Conservation (phyloP, 257 asterid species). For the Cruciata laevipes region DNA sequence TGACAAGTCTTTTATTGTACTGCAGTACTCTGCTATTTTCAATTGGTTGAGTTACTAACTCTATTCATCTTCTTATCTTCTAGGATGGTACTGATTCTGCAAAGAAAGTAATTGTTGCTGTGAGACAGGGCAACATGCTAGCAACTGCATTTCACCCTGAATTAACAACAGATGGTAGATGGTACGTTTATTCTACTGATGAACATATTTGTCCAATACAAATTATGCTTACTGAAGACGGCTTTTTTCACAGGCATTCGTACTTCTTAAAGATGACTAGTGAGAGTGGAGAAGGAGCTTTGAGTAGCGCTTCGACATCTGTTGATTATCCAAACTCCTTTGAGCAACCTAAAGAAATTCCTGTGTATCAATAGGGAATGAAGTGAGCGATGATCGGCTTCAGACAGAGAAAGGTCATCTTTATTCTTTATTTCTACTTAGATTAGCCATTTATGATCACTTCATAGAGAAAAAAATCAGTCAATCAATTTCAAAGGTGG, state of each 20-base stretch:
- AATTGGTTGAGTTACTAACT: background rate
- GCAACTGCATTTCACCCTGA: constrained; percentile 99
- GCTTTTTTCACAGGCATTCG: constrained; percentile 54
- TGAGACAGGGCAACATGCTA: constrained; percentile 88
- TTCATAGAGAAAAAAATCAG: background rate
- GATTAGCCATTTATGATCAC: background rate
- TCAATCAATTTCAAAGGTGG: background rate
- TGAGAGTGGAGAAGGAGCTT: constrained; percentile 37
- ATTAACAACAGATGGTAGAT: constrained; percentile 84
- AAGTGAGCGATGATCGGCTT: background rate
- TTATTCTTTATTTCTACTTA: constrained; percentile 1
- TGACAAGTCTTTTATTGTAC: too few species aligned
- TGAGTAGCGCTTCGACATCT: constrained; percentile 35
- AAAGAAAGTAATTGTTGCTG: constrained; percentile 74
- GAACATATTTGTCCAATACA: background rate
- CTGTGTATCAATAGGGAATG: constrained; percentile 27
- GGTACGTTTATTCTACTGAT: constrained; percentile 35
- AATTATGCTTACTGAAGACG: background rate
- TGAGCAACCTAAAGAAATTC: constrained; percentile 37
- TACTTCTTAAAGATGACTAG: constrained; percentile 71
- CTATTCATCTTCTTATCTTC: constrained; percentile 8
- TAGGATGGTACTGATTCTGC: constrained; percentile 43
- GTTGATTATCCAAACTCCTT: constrained; percentile 18
- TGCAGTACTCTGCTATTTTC: too few species aligned
- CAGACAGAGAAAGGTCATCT: background rate